phyloP scores from a whole-genome alignment of 768 basidiomycete genomes.

The Dentipellis sp. region DNA sequence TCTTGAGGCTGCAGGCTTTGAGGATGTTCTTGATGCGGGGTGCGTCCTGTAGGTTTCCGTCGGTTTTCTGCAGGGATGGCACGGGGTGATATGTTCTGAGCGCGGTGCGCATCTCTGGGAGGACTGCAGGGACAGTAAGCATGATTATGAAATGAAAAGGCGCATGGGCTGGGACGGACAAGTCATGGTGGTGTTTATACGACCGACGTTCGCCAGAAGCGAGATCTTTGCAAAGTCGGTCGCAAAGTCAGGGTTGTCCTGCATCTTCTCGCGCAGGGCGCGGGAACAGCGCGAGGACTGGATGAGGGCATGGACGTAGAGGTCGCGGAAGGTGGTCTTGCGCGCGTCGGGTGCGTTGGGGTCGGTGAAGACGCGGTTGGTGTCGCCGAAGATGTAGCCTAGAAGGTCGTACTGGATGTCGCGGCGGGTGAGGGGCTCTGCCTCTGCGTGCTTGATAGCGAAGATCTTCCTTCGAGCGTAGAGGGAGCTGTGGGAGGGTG shows the following conservation, averaged over 20 bases:
- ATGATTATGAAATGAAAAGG: not conserved
- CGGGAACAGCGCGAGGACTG: constrained; percentile 62
- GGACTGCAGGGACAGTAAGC: constrained; percentile 34
- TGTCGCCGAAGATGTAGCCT: constrained; percentile 30
- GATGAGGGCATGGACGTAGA: constrained; percentile 37
- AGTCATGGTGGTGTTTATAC: constrained; percentile 77
- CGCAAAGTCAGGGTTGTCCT: constrained; percentile 46
- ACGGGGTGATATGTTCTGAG: constrained; percentile 74
- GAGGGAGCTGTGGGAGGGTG: constrained; percentile 27
- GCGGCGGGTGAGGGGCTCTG: constrained; percentile 53
- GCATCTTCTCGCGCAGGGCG: constrained; percentile 62
- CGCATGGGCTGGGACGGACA: constrained; percentile 33
- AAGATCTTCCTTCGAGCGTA: constrained; percentile 33
- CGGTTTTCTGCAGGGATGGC: constrained; percentile 58
- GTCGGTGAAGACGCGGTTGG: constrained; percentile 50
- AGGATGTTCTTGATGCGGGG: constrained; percentile 71
- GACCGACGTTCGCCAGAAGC: constrained; percentile 67
- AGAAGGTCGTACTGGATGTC: constrained; percentile 59
- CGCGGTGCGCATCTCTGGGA: constrained; percentile 72
- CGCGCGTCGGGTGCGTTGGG: constrained; percentile 34
- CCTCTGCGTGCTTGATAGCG: constrained; percentile 44
- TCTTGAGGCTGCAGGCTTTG: constrained; percentile 47
- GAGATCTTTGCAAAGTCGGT: constrained; percentile 70
- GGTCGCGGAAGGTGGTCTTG: constrained; percentile 35
- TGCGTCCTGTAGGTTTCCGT: constrained; percentile 67